These are phyloP conservation scores for Irineochytrium annulatum DNA, from an alignment of 192 early-diverging fungal species.

Conservation along the genomic window DNA sequence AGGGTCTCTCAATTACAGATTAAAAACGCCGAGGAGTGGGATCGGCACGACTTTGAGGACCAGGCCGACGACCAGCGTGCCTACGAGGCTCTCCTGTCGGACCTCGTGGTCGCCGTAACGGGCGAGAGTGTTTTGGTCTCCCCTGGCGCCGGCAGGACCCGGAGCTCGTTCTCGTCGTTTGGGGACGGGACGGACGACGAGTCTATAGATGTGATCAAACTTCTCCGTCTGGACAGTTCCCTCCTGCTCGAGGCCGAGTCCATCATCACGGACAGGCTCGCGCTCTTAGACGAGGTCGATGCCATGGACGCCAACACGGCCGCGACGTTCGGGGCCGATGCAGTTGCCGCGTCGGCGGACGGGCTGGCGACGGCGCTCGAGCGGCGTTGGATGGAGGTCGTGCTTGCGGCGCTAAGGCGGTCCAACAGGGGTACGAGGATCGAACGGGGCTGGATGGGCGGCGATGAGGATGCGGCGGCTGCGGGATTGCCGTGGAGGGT, in stretches of 20 bases:
- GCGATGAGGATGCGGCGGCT: too few relatives aligned
- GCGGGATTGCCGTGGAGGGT: too few relatives aligned
- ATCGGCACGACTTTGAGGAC: not conserved
- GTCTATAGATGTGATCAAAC: not conserved
- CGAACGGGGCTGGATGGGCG: too few relatives aligned
- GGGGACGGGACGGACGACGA: not conserved
- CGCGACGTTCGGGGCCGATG: not conserved
- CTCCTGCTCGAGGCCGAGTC: not conserved
- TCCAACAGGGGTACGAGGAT: not conserved
- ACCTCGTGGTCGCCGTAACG: not conserved
- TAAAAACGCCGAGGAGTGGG: not conserved
- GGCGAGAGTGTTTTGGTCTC: not conserved
- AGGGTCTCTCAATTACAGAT: not conserved
- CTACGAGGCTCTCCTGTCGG: not conserved
- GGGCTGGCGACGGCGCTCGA: not conserved
- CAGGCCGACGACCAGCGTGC: not conserved
- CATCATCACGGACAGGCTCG: not conserved
- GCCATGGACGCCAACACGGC: not conserved
- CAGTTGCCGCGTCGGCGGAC: not conserved
- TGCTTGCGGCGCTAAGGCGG: not conserved
- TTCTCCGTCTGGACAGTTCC: not conserved
- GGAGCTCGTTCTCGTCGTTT: not conserved
- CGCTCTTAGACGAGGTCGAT: not conserved
- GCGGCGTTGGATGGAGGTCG: not conserved
- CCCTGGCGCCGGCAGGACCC: not conserved